Evolutionary conservation across 163 green algal genomes (phyloP), one percentile per base, ranked within the genome.

Genomic region (Volvox carteri): DNA sequence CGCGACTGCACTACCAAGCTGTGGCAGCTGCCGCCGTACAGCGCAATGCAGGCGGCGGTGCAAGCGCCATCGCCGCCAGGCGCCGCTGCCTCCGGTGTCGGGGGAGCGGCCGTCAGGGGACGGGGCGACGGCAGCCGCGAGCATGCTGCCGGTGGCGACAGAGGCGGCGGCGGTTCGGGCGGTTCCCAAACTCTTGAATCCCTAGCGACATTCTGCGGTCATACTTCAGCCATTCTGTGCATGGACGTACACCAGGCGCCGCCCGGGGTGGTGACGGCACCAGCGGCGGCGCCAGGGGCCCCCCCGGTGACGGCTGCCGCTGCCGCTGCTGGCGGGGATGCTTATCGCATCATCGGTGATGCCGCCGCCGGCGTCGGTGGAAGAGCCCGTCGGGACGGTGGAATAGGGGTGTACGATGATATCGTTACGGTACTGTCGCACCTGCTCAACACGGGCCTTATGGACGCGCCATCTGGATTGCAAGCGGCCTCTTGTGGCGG

Each of bases 121-220:
- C 35, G 46, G 48, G 6, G 46, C 5, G n/a, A n/a, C n/a, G n/a
- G n/a, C n/a, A n/a, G n/a, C n/a, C n/a, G n/a, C n/a, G n/a, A n/a
- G n/a, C n/a, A n/a, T n/a, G n/a, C n/a, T 52, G 48, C 16, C 30
- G 48, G 35, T 41, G 77, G 23, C n/a, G 60, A 42, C 42, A 42
- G 60, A 4, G 44, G 79, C n/a, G 62, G 60, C 62, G 9, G 60
- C 16, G 41, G 42, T 1, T 56, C 41, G 54, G 37, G 25, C 33
- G 78, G 41, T 41, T 3, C 30, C 11, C 16, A 86, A 23, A 19
- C 33, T 35, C 11, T 83, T 1, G 83, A 88, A 0, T 21, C 84
- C 4, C 48, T 89, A 28, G 84, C 84, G 8, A 89, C 72, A 28
- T 56, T 89, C 37, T 89, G 70, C 30, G 84, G 72, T 12, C 84